These are phyloP conservation scores for Dendrocalamus sinicus DNA, from an alignment of 176 grass and related monocot species.

Conservation along the genomic window DNA sequence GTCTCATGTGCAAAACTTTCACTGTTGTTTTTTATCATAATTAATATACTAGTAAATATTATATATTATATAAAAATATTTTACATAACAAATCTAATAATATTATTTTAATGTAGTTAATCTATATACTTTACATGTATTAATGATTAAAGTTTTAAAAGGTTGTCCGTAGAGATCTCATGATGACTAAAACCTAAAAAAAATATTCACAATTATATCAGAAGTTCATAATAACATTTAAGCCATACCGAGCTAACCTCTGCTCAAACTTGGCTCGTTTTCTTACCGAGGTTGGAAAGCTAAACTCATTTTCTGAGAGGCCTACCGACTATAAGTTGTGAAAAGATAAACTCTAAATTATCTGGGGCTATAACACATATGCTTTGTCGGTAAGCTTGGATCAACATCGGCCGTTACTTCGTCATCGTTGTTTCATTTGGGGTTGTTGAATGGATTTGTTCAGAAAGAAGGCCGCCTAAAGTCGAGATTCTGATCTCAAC, in stretches of 20 bases:
- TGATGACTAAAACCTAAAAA: not conserved
- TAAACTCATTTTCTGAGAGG: not conserved
- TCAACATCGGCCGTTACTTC: constrained; percentile 12
- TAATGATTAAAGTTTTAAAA: not conserved
- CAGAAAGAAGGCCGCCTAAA: constrained; percentile 11
- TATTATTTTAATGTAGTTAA: not conserved
- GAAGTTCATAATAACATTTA: not conserved
- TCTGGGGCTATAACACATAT: not conserved
- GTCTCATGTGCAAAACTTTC: too few relatives aligned
- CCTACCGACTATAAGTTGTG: not conserved
- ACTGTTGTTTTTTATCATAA: too few relatives aligned
- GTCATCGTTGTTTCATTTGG: constrained; percentile 10
- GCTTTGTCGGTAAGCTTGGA: constrained; percentile 13
- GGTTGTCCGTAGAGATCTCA: accelerated
- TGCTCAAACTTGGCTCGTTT: not conserved
- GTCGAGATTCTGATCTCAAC: constrained; percentile 39
- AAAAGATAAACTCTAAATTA: not conserved
- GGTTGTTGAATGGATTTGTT: constrained; percentile 46
- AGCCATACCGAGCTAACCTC: not conserved
- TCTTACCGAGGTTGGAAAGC: not conserved
- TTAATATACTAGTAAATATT: not conserved
- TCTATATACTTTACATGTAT: not conserved
- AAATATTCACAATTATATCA: not conserved
- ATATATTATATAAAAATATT: not conserved
- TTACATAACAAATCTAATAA: not conserved